A percentile compares a stretch with the other conserved stretches of the same genome.
Evolutionary conservation across 1,284 basidiomycete species (phyloP).

Genomic region (Pyrrhoderma noxium): DNA sequence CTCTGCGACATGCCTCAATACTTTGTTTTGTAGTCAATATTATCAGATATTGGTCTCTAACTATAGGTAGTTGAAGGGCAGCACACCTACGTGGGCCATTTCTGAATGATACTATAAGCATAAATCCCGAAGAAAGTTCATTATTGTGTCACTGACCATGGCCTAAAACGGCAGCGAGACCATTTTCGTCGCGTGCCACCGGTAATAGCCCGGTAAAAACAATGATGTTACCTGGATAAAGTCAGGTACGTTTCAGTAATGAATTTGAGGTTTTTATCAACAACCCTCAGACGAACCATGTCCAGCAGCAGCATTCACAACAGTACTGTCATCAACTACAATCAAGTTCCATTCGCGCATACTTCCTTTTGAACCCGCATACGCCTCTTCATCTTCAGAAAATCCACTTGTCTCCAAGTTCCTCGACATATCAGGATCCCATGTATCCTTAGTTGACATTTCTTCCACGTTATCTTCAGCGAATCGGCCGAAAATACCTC

Average conservation of each 20-base stretch:
- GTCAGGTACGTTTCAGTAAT: constrained; percentile 12
- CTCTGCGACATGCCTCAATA: constrained; percentile 74
- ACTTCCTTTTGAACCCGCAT: constrained; percentile 20
- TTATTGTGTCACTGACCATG: constrained; percentile 49
- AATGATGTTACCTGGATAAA: constrained; percentile 57
- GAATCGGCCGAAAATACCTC: neutral
- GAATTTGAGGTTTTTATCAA: neutral
- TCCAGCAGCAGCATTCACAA: constrained; percentile 76
- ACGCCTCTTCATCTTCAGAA: constrained; percentile 20
- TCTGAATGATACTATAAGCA: constrained; percentile 38
- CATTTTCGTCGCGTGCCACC: constrained; percentile 70
- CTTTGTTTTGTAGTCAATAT: constrained; percentile 29
- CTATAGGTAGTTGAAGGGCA: neutral
- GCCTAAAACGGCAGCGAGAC: constrained; percentile 79
- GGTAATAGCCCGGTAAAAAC: constrained; percentile 90
- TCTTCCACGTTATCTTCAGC: neutral
- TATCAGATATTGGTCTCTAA: neutral
- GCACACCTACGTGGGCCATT: constrained; percentile 76
- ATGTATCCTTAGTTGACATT: constrained; percentile 8
- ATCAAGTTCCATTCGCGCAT: constrained; percentile 64
- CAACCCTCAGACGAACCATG: constrained; percentile 44
- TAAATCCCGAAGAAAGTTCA: neutral
- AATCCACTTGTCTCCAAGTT: constrained; percentile 22
- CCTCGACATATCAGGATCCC: constrained; percentile 16
- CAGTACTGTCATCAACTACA: constrained; percentile 70